Evolutionary conservation across 176 grass and related monocot species (phyloP).

Genomic region (Guadua angustifolia): DNA sequence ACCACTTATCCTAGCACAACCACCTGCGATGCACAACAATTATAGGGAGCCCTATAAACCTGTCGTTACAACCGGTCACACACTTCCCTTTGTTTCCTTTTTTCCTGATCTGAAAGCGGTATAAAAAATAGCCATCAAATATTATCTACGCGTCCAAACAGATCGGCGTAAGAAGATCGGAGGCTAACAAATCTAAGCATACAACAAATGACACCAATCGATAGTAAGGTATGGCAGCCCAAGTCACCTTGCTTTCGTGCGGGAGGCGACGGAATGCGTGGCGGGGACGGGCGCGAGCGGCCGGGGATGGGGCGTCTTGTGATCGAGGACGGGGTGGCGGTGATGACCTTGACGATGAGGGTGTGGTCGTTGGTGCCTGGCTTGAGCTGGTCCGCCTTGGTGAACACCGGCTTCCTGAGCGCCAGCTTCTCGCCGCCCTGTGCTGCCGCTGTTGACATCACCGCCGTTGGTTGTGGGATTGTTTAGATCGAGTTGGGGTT

Average conservation of each 20-base stretch:
- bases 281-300: constrained; percentile 48
- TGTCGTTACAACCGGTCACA: too few species aligned
- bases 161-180: neutral
- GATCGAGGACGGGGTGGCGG: constrained; percentile 45
- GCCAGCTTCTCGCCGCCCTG: constrained; percentile 60
- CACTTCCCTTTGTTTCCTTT: too few species aligned
- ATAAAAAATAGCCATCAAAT: too few species aligned
- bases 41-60: too few species aligned
- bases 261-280: constrained; percentile 56
- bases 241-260: constrained; percentile 80
- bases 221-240: neutral
- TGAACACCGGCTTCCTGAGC: constrained; percentile 82
- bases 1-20: too few species aligned
- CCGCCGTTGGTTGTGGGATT: neutral
- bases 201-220: neutral
- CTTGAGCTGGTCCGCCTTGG: constrained; percentile 84
- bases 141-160: constrained; percentile 7
- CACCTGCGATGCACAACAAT: too few species aligned
- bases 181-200: neutral
- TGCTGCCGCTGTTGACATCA: constrained; percentile 50
- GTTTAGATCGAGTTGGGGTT: constrained; percentile 28
- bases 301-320: too few species aligned
- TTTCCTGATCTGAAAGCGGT: too few species aligned
- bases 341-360: constrained; percentile 60
- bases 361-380: constrained; percentile 69